These are phyloP conservation scores for Tephrocybe rancida DNA, from an alignment of 768 basidiomycete species.

Conservation along the genomic window DNA sequence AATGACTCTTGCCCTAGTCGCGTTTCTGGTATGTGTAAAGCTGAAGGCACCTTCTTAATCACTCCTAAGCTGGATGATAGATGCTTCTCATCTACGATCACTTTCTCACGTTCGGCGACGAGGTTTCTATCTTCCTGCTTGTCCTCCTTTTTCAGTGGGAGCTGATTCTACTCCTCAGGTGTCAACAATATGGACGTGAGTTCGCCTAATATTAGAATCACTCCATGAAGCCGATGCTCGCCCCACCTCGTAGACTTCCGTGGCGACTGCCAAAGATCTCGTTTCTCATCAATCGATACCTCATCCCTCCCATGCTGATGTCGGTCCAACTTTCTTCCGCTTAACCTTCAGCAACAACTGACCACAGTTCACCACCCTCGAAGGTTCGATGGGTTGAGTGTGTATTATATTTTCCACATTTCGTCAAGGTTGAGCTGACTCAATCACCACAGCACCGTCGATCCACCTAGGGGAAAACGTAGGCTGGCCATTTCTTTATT, in stretches of 20 bases:
- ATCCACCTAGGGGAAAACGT: slow-evolving; percentile 6
- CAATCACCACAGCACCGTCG: not conserved
- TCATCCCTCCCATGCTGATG: slow-evolving; percentile 29
- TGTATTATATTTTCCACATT: not conserved
- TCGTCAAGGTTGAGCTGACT: not conserved
- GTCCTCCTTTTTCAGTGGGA: not conserved
- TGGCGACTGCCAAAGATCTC: slow-evolving; percentile 29
- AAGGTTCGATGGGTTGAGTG: slow-evolving; percentile 25
- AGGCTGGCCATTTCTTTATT: not conserved
- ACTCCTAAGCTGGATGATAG: slow-evolving; percentile 7
- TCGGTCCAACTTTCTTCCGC: slow-evolving; percentile 12
- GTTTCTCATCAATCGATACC: slow-evolving; percentile 30
- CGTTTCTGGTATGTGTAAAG: slow-evolving; percentile 16
- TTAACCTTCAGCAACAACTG: not conserved
- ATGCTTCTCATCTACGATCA: slow-evolving; percentile 27
- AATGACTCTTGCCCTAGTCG: slow-evolving; percentile 6
- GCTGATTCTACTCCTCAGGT: slow-evolving; percentile 13
- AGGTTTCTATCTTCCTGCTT: slow-evolving; percentile 16
- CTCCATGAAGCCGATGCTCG: not conserved
- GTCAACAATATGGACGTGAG: slow-evolving; percentile 25
- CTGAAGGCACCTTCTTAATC: not conserved
- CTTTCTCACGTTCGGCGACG: slow-evolving; percentile 23
- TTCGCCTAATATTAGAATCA: not conserved
- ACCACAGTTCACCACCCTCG: not conserved
- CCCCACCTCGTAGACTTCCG: slow-evolving; percentile 18